Base-by-base conservation (phyloP, 352 stramenopile genomes). In the Globisporangium perplexum region DNA sequence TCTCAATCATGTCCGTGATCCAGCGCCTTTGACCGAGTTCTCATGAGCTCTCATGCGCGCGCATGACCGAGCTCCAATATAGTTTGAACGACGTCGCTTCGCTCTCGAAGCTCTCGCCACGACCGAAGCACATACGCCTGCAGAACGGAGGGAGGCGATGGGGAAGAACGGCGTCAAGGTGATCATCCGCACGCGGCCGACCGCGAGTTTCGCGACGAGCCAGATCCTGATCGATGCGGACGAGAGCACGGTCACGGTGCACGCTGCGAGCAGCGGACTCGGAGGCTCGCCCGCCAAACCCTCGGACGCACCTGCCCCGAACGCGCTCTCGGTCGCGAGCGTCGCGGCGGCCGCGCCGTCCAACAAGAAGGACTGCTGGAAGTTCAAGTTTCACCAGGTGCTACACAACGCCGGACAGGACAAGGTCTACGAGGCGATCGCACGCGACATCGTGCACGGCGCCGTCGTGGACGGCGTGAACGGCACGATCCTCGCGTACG, bases 371-470 rank as follows among this genome's bases (percentile, higher is more conserved):
- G 79, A 88, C 54, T 88, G 72, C 46, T 93, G 79, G 79, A 82
- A 83, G 42, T 97, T 97, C 65, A 90, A 94, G 59, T 97, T 95
- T 60, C 85, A 97, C 56, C 88, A 97, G 57, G 79, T 97, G 54
- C 75, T 97, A 50, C 88, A 97, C 73, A 96, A 97, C 64, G 87
- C 79, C 15, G 76, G 72, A 15, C 88, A 97, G 63, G 84, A 95
- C 57, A 88, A 88, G 35, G 87, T 97, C 15, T 97, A 97, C 63
- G 83, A 96, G 39, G 78, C 83, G 24, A 90, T 96, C 46, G 86
- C 86, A 23, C 71, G 83, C 3, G 85, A 96, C 50, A 93, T 96
- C 28, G 88, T 97, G 8, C 82, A 96, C 50, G 80, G 80, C n/a
- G 62, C 71, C 4, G 84, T 95, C 3, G 79, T 96, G 12, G 81